Percentiles rank a stretch among this genome's conserved stretches.
Evolutionary conservation across 345 rosid species (phyloP).

Genomic region (Aquilaria yunnanensis): DNA sequence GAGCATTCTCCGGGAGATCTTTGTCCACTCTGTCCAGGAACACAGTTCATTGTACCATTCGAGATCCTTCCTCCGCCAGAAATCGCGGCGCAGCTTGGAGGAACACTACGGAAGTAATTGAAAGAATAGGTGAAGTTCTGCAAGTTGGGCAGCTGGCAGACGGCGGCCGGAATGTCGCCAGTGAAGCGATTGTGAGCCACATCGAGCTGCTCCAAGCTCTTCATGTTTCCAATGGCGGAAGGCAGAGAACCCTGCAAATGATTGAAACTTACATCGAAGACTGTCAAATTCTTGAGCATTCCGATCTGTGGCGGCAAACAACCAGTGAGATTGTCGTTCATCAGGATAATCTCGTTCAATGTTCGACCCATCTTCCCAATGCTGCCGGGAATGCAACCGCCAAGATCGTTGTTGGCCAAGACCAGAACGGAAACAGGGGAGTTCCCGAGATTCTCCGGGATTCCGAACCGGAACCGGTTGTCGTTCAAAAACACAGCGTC

Average conservation of each 20-base stretch:
- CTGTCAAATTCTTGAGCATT: conserved; percentile 42
- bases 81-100: conserved; percentile 46
- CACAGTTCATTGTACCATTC: conserved; percentile 44
- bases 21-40: conserved; percentile 39
- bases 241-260: conserved; percentile 53
- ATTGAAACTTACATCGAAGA: conserved; percentile 61
- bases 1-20: conserved; percentile 50
- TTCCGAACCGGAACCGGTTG: conserved; percentile 55
- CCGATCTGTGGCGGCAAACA: conserved; percentile 73
- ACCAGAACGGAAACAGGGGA: conserved; percentile 71
- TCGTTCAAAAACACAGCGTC: conserved; percentile 66
- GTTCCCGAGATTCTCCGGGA: conserved; percentile 61
- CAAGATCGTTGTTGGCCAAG: conserved; percentile 63
- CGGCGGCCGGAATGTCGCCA: conserved; percentile 44
- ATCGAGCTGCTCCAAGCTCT: conserved; percentile 62
- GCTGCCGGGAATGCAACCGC: conserved; percentile 70
- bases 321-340: conserved; percentile 66
- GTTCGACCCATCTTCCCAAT: conserved; percentile 68
- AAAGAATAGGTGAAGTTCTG: conserved; percentile 57
- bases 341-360: conserved; percentile 58
- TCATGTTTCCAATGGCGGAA: conserved; percentile 44
- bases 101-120: conserved; percentile 60
- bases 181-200: conserved; percentile 57
- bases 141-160: conserved; percentile 50
- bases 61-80: conserved; percentile 14